phyloP scores from a whole-genome alignment of 192 early-diverging fungal genomes.

The Coemansia sp. region DNA sequence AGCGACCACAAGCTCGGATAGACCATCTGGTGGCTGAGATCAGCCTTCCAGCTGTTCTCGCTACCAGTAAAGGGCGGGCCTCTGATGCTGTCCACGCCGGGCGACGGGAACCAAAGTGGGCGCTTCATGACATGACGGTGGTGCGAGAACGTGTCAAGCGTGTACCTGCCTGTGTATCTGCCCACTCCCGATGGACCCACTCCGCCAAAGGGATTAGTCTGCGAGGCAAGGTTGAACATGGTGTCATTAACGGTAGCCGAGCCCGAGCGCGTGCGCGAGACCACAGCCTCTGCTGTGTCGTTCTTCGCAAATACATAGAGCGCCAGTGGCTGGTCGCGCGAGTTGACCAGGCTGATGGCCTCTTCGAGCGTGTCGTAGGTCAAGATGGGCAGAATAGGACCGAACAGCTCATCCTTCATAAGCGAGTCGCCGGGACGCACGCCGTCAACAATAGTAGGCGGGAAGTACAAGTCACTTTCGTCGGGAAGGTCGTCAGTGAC shows the following conservation, averaged over 20 bases:
- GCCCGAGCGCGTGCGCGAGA: constrained; percentile 75
- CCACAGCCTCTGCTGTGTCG: constrained; percentile 60
- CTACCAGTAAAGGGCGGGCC: constrained; percentile 33
- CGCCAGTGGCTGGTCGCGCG: constrained; percentile 73
- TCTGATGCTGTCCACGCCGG: constrained; percentile 39
- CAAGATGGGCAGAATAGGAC: constrained; percentile 85
- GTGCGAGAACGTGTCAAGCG: constrained; percentile 83
- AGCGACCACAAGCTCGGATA: constrained; percentile 29
- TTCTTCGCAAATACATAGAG: constrained; percentile 73
- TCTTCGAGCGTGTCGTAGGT: constrained; percentile 64
- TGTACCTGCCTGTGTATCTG: constrained; percentile 75
- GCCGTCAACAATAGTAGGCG: constrained; percentile 79
- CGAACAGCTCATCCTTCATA: constrained; percentile 91
- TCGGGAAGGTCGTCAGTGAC: constrained; percentile 61
- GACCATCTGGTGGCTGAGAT: constrained; percentile 13
- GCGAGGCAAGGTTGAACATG: constrained; percentile 61
- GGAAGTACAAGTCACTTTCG: constrained; percentile 67
- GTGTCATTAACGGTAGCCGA: constrained; percentile 79
- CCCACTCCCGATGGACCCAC: constrained; percentile 86
- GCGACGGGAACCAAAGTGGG: constrained; percentile 41
- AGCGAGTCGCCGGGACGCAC: constrained; percentile 63
- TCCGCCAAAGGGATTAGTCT: constrained; percentile 84
- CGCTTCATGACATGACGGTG: constrained; percentile 61
- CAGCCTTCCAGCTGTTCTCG: constrained; percentile 44
- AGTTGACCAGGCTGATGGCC: constrained; percentile 65